Percentiles rank a stretch among this genome's conserved stretches.
phyloP scores from a whole-genome alignment of 1,139 yeast species.

The Saccharomycopsis crataegensis region DNA sequence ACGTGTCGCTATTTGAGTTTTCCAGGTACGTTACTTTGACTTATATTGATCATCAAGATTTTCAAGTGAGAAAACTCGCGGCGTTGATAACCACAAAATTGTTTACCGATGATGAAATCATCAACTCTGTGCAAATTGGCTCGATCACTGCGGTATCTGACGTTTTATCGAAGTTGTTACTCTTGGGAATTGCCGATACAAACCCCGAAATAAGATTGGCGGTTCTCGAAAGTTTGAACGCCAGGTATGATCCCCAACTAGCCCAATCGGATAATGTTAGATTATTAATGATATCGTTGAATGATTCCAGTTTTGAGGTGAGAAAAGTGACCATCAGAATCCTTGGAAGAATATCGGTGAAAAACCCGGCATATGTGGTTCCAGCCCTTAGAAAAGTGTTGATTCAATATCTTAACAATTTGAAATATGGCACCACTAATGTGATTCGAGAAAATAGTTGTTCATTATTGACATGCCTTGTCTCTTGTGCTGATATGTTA shows the following conservation, averaged over 20 bases:
- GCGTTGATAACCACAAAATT: constrained; percentile 77
- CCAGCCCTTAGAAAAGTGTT: constrained; percentile 85
- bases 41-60: constrained; percentile 72
- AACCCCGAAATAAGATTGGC: constrained; percentile 75
- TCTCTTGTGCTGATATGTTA: constrained; percentile 69
- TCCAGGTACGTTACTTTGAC: constrained; percentile 76
- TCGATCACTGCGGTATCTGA: constrained; percentile 81
- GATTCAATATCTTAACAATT: constrained; percentile 75
- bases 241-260: constrained; percentile 79
- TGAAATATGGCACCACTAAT: constrained; percentile 71
- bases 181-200: constrained; percentile 89
- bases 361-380: constrained; percentile 92
- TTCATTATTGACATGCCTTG: constrained; percentile 60
- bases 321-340: constrained; percentile 73
- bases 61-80: constrained; percentile 77
- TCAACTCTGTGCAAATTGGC: constrained; percentile 77
- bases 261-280: constrained; percentile 91
- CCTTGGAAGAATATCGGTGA: constrained; percentile 74
- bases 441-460: constrained; percentile 88
- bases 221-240: constrained; percentile 65
- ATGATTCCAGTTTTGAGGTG: constrained; percentile 83
- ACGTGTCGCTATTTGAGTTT: constrained; percentile 75
- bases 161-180: constrained; percentile 70
- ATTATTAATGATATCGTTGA: constrained; percentile 76
- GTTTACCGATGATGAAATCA: constrained; percentile 76